These are phyloP conservation scores for Trametes villosa DNA, from an alignment of 768 basidiomycete genomes.

Conservation along the genomic window DNA sequence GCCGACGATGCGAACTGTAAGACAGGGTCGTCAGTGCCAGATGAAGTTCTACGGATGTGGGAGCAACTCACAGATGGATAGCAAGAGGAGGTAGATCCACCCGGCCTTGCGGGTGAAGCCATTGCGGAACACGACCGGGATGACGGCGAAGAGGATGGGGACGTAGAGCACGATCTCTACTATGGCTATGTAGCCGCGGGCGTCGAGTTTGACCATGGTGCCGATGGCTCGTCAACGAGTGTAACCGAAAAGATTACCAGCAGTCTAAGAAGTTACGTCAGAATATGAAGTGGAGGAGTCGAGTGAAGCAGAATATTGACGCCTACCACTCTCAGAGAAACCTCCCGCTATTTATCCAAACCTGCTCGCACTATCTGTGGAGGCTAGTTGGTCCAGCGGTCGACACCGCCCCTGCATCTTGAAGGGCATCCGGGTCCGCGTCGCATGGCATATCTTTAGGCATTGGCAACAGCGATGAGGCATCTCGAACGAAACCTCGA, in stretches of 20 bases:
- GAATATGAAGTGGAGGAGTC: background rate
- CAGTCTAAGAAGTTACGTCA: background rate
- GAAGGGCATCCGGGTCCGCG: background rate
- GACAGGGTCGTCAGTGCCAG: background rate
- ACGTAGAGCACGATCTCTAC: constrained; percentile 63
- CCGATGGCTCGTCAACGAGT: background rate
- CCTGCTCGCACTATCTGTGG: background rate
- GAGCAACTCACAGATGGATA: constrained; percentile 51
- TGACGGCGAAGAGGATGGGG: constrained; percentile 52
- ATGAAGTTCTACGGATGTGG: constrained; percentile 27
- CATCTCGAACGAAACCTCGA: background rate
- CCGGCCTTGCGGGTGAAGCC: constrained; percentile 62
- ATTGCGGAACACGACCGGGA: constrained; percentile 54
- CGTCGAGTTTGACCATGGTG: constrained; percentile 32
- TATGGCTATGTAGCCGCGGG: constrained; percentile 57
- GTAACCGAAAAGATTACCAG: background rate
- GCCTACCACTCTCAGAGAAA: background rate
- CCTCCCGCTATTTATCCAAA: background rate
- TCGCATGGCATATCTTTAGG: background rate
- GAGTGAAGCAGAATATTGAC: background rate
- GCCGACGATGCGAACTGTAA: constrained; percentile 59
- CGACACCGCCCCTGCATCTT: background rate
- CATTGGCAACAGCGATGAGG: background rate
- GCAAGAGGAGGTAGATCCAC: constrained; percentile 67
- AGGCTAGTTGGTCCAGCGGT: background rate